Conservation (phyloP, 2,329 filamentous ascomycete species). For the Bipolaris gigantea region DNA sequence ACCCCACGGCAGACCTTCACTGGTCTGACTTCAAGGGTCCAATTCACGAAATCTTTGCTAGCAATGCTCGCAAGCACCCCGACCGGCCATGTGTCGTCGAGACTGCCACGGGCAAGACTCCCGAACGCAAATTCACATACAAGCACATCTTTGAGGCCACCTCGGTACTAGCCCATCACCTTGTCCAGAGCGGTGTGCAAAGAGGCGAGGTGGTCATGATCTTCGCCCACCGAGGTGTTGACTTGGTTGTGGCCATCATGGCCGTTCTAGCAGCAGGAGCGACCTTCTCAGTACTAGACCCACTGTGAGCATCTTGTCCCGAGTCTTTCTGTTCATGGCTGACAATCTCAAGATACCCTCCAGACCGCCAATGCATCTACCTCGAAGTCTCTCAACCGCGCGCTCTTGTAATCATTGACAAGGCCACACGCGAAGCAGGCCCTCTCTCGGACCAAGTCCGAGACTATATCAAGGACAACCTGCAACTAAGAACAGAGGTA, state of each 20-base stretch:
- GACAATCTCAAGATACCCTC: slow-evolving; percentile 64
- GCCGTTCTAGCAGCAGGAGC: slow-evolving; percentile 64
- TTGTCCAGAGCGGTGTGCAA: slow-evolving; percentile 71
- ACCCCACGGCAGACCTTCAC: slow-evolving; percentile 68
- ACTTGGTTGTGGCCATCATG: slow-evolving; percentile 78
- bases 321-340: neutral
- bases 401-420: slow-evolving; percentile 72
- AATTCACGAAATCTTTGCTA: slow-evolving; percentile 70
- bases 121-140: slow-evolving; percentile 76
- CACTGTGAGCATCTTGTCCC: slow-evolving; percentile 58
- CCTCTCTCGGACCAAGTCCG: slow-evolving; percentile 61
- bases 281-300: slow-evolving; percentile 71
- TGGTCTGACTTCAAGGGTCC: slow-evolving; percentile 67
- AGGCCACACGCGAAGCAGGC: slow-evolving; percentile 70
- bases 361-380: slow-evolving; percentile 78
- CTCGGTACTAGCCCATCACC: slow-evolving; percentile 77
- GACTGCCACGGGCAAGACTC: slow-evolving; percentile 57
- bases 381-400: slow-evolving; percentile 77
- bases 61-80: slow-evolving; percentile 69
- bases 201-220: slow-evolving; percentile 92
- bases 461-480: slow-evolving; percentile 71
- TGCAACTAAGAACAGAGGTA: slow-evolving; percentile 72
- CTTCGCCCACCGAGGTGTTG: slow-evolving; percentile 80
- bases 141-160: slow-evolving; percentile 82
- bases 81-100: slow-evolving; percentile 70